A percentile compares a stretch with the other conserved stretches of the same genome.
Conservation (phyloP, 2,329 filamentous ascomycete genomes). For the Hypoxylon sp. region DNA sequence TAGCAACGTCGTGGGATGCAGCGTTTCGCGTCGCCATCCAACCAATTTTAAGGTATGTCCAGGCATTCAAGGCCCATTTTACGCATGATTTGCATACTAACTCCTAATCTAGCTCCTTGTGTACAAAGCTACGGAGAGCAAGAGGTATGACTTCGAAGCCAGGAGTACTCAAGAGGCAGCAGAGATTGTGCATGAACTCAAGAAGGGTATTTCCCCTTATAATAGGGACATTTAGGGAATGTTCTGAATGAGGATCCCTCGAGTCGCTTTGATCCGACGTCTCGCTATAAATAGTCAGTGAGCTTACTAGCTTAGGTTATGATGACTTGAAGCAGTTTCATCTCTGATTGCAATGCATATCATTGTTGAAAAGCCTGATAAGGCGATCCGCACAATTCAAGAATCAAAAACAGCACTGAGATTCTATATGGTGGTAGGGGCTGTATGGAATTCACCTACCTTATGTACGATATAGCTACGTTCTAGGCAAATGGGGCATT, state of each 20-base stretch:
- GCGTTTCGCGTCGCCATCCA: conserved; percentile 80
- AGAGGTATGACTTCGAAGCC: conserved; percentile 88
- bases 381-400: no score
- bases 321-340: conserved; percentile 5
- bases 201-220: conserved; percentile 76
- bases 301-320: conserved; percentile 9
- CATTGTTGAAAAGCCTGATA: no score
- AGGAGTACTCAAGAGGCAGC: conserved; percentile 73
- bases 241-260: neutral
- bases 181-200: conserved; percentile 82
- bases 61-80: neutral
- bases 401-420: no score
- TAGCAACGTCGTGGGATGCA: conserved; percentile 82
- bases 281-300: conserved; percentile 5
- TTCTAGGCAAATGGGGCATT: no score
- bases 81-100: conserved; percentile 8
- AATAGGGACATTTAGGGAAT: conserved; percentile 41
- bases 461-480: no score
- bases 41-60: conserved; percentile 76
- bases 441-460: no score
- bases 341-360: no score
- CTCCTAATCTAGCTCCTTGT: conserved; percentile 65
- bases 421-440: no score
- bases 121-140: conserved; percentile 78
- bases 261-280: neutral